Percentiles rank a stretch among this genome's conserved stretches.
These are phyloP conservation scores for Luffa acutangula DNA, from an alignment of 306 rosid genomes.

Conservation along the genomic window DNA sequence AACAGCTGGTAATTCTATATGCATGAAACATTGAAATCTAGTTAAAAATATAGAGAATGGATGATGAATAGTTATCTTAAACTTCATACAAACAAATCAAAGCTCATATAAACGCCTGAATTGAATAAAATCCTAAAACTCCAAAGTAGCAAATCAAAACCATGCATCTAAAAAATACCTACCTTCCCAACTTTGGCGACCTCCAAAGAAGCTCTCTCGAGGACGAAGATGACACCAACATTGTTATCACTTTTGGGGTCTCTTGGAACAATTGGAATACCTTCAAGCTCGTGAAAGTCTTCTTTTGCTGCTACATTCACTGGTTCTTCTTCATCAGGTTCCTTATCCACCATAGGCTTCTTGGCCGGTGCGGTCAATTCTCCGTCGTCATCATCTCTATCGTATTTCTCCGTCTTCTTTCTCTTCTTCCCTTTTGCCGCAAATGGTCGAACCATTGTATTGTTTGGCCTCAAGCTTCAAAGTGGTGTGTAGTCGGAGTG, in stretches of 20 bases:
- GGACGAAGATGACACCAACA: conserved; percentile 14
- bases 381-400: conserved; percentile 18
- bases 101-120: neutral
- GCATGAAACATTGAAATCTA: neutral
- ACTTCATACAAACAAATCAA: neutral
- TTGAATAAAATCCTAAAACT: neutral
- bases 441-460: conserved; percentile 33
- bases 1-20: conserved; percentile 57
- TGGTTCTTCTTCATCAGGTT: neutral
- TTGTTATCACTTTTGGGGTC: conserved; percentile 8
- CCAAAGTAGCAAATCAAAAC: neutral
- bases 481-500: too few relatives aligned
- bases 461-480: too few relatives aligned
- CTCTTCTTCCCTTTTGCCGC: conserved; percentile 42
- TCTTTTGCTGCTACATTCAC: conserved; percentile 4
- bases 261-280: conserved; percentile 3
- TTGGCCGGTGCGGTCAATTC: conserved; percentile 1
- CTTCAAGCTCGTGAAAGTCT: conserved; percentile 16
- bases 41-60: neutral
- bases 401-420: conserved; percentile 29
- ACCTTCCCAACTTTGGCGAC: conserved; percentile 89
- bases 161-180: neutral
- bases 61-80: neutral
- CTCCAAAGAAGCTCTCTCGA: conserved; percentile 76
- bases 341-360: conserved; percentile 3